Conservation (phyloP, 1,284 basidiomycete genomes). For the Neonothopanus nambi region DNA sequence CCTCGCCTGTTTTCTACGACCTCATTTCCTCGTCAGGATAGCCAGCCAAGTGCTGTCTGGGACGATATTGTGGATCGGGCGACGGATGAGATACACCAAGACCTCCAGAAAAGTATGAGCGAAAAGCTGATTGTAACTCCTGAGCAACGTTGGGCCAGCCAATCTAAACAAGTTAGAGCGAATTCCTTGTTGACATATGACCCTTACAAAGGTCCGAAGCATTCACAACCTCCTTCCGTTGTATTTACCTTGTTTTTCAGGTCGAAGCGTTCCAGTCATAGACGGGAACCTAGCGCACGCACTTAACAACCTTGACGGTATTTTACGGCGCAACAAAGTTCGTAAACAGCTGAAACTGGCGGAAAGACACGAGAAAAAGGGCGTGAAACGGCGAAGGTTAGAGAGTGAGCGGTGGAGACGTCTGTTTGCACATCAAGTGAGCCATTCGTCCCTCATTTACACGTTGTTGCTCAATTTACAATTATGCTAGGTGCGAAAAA, state of each 20-base stretch:
- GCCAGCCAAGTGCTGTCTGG: background rate
- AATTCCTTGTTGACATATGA: constrained; percentile 30
- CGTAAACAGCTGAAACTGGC: constrained; percentile 46
- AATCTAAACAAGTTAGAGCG: constrained; percentile 29
- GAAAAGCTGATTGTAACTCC: constrained; percentile 10
- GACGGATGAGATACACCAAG: background rate
- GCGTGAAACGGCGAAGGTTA: constrained; percentile 63
- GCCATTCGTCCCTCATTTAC: constrained; percentile 25
- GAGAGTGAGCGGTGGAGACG: constrained; percentile 66
- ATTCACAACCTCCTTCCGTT: constrained; percentile 11
- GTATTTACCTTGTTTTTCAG: constrained; percentile 30
- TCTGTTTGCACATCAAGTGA: constrained; percentile 68
- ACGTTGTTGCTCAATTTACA: constrained; percentile 20
- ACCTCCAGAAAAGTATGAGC: background rate
- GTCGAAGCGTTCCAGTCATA: constrained; percentile 48
- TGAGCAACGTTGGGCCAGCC: constrained; percentile 40
- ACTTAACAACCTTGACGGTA: constrained; percentile 49
- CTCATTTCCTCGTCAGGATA: background rate
- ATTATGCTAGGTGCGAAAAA: constrained; percentile 60
- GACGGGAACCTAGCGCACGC: constrained; percentile 41
- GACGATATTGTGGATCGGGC: background rate
- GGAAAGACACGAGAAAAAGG: constrained; percentile 72
- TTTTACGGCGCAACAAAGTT: constrained; percentile 59
- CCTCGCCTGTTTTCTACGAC: background rate
- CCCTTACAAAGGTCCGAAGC: constrained; percentile 40